These are phyloP conservation scores for Drechslerella stenobrocha DNA, from an alignment of 2,329 filamentous ascomycete species.

Conservation along the genomic window DNA sequence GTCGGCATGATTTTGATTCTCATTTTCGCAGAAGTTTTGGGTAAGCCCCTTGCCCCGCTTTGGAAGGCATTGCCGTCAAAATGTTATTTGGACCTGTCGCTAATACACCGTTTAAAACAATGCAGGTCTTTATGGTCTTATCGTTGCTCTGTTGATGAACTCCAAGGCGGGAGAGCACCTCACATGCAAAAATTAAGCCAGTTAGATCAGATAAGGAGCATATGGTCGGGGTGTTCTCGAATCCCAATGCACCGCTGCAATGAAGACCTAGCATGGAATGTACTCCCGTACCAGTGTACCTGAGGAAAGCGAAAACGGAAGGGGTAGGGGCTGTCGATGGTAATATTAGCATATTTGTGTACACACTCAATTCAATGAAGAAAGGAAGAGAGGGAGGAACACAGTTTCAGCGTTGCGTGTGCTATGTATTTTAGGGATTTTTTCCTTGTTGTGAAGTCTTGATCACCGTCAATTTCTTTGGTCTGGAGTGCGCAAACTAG, in stretches of 20 bases:
- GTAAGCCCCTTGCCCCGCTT: constrained; percentile 63
- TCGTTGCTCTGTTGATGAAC: constrained; percentile 99
- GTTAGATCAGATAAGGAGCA: background rate
- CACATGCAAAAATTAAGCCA: constrained; percentile 11
- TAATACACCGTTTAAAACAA: background rate
- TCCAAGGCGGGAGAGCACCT: constrained; percentile 67
- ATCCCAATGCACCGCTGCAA: constrained; percentile 2
- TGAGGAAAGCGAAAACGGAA: constrained; percentile 5
- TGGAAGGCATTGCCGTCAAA: background rate
- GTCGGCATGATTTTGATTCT: constrained; percentile 99
- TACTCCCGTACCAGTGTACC: constrained; percentile 1
- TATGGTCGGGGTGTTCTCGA: background rate
- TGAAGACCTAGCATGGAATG: constrained; percentile 8
- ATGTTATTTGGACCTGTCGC: background rate
- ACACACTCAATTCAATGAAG: constrained; percentile 29
- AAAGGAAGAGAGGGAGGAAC: constrained; percentile 25
- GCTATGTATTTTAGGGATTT: constrained; percentile 46
- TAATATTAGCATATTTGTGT: constrained; percentile 48
- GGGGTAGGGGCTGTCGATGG: constrained; percentile 16
- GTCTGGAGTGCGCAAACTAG: constrained; percentile 34
- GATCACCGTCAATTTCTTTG: constrained; percentile 4
- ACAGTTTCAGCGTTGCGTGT: constrained; percentile 23
- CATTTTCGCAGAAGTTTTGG: constrained; percentile 99
- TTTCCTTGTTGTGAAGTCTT: constrained; percentile 5
- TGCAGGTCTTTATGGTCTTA: constrained; percentile 94